Base-by-base conservation (phyloP, 2,329 filamentous ascomycete genomes). In the Colletotrichum caudatum region DNA sequence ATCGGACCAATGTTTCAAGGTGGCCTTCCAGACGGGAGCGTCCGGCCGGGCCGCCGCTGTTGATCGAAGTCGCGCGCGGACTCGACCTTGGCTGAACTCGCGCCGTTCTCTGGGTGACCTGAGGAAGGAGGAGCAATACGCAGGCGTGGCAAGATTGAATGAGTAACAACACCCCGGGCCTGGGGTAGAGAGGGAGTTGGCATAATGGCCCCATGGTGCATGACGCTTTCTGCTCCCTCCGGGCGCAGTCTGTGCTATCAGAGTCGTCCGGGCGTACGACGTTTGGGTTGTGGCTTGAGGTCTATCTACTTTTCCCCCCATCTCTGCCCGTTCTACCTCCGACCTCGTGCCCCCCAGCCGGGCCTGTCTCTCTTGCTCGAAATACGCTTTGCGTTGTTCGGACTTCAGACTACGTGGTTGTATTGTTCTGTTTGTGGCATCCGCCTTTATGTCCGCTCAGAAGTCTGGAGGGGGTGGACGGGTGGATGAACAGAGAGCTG, bases 1-100 rank as follows among this genome's bases (percentile, higher is more conserved):
- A 60, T 64, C 26, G 46, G 65, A 69, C 60, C 26, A 44, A n/a
- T 37, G 69, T 72, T 72, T 72, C 69, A 59, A 64, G 59, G 12
- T 50, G 23, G 26, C 1, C 29, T 14, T 46, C 33, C 39, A 29
- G 67, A 72, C 69, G 69, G 69, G 65, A 71, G 46, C 69, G 59
- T 64, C 69, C 65, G 65, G 60, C 44, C 69, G 59, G 59, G 18
- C 33, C 53, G 33, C 61, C 16, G 33, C 33, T n/a, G 26, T 9
- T 26, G 39, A 29, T 29, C 2, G 20, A n/a, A n/a, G 18, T 61
- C 44, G 29, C 39, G 16, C 20, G 16, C 35, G n/a, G 37, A 29
- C 20, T 35, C n/a, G 41, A 53, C 44, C 44, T 58, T 60, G 57
- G 53, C 64, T 63, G 69, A 68, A 71, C 64, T 57, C 44, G 57